These are phyloP conservation scores for Eutrema heterophyllum DNA, from an alignment of 345 rosid genomes.

Conservation along the genomic window DNA sequence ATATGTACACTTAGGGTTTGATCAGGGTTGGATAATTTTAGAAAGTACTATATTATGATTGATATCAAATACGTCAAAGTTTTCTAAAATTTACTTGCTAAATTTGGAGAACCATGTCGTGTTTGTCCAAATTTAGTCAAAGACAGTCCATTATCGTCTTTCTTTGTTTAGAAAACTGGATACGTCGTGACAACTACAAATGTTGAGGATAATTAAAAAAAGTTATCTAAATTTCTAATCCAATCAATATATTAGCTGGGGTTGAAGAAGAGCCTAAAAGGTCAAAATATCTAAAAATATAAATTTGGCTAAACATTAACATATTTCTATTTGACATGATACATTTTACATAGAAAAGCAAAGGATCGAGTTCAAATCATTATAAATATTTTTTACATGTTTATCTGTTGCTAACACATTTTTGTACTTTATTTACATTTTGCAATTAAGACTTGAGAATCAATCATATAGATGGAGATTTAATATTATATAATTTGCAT, in stretches of 20 bases:
- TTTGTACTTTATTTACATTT: background rate
- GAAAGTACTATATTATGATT: background rate
- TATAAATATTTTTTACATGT: background rate
- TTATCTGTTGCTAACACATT: background rate
- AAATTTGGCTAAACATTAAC: background rate
- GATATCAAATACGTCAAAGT: background rate
- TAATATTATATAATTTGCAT: background rate
- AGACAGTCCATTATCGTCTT: background rate
- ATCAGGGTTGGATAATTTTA: background rate
- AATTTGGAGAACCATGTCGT: background rate
- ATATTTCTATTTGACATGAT: background rate
- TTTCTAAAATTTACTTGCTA: background rate
- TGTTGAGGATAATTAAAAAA: background rate
- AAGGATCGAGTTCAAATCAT: background rate
- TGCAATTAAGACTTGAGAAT: background rate
- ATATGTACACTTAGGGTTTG: background rate
- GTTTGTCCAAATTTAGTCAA: constrained; percentile 14
- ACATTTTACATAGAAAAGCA: background rate
- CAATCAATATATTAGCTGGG: background rate
- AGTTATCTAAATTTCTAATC: background rate
- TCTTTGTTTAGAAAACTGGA: constrained; percentile 2
- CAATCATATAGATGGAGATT: background rate
- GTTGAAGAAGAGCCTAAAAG: background rate
- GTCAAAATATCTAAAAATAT: background rate
- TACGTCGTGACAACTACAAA: background rate